Conservation (phyloP, 306 rosid genomes). For the Medicago ruthenica region DNA sequence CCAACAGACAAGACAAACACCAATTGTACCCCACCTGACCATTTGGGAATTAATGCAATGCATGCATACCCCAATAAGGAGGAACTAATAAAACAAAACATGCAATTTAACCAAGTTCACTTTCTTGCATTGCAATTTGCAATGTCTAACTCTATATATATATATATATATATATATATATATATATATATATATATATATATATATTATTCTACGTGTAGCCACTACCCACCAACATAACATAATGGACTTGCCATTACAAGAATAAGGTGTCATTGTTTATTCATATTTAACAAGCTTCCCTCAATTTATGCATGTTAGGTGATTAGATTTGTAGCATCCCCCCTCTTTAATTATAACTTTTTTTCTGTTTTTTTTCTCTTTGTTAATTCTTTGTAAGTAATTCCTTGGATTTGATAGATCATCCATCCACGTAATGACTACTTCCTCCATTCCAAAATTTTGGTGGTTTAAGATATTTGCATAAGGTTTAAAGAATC, state of each 20-base stretch:
- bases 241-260: neutral
- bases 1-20: conserved; percentile 55
- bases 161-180: too few species aligned
- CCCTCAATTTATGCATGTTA: conserved; percentile 20
- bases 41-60: conserved; percentile 53
- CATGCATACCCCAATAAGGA: conserved; percentile 45
- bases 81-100: conserved; percentile 46
- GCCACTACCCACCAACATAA: conserved; percentile 58
- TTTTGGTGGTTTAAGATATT: too few species aligned
- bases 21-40: conserved; percentile 64
- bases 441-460: neutral
- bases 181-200: too few species aligned
- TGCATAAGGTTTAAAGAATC: too few species aligned
- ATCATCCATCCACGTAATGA: conserved; percentile 15
- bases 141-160: conserved; percentile 37
- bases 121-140: conserved; percentile 41
- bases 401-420: conserved; percentile 20
- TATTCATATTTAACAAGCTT: conserved; percentile 23
- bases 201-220: conserved; percentile 32
- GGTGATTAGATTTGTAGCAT: conserved; percentile 16
- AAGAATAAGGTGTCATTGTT: neutral
- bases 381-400: conserved; percentile 59
- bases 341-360: neutral
- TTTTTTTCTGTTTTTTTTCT: neutral
- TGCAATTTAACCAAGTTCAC: conserved; percentile 35